Conservation (phyloP, 2,329 filamentous ascomycete genomes). For the Colletotrichum neosansevieriae region DNA sequence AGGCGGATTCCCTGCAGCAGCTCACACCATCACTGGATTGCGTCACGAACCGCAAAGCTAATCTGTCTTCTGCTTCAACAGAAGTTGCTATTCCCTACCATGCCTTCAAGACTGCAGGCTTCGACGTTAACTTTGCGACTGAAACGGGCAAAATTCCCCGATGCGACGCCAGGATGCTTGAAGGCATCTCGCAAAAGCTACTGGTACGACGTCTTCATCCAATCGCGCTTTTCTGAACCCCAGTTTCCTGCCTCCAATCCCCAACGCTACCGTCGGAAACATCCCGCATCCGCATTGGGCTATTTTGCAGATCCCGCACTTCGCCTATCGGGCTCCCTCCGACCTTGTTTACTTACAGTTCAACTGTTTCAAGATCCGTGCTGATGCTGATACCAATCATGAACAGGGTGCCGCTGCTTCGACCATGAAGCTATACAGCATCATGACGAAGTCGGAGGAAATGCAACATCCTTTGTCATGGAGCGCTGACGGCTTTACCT, state of each 20-base stretch:
- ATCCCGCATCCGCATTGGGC: neutral
- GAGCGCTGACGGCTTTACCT: conserved; percentile 56
- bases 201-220: conserved; percentile 52
- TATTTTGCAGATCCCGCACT: neutral
- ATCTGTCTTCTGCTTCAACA: conserved; percentile 42
- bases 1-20: conserved; percentile 13
- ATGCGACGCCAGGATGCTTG: conserved; percentile 63
- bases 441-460: conserved; percentile 56
- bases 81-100: conserved; percentile 64
- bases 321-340: neutral
- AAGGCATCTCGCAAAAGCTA: conserved; percentile 62
- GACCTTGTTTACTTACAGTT: neutral
- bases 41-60: conserved; percentile 31
- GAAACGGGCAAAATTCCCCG: conserved; percentile 59
- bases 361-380: neutral
- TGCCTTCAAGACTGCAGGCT: conserved; percentile 60
- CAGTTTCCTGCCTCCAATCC: neutral
- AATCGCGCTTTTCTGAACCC: conserved; percentile 9
- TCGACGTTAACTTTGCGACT: conserved; percentile 62
- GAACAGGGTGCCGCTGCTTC: conserved; percentile 57
- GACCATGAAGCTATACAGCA: conserved; percentile 56
- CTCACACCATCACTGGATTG: conserved; percentile 17
- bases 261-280: neutral
- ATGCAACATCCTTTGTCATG: conserved; percentile 59
- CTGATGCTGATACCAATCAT: conserved; percentile 7